A percentile compares a stretch with the other conserved stretches of the same genome.
phyloP scores from a whole-genome alignment of 495 filamentous ascomycete species.

The Extremus antarcticus region DNA sequence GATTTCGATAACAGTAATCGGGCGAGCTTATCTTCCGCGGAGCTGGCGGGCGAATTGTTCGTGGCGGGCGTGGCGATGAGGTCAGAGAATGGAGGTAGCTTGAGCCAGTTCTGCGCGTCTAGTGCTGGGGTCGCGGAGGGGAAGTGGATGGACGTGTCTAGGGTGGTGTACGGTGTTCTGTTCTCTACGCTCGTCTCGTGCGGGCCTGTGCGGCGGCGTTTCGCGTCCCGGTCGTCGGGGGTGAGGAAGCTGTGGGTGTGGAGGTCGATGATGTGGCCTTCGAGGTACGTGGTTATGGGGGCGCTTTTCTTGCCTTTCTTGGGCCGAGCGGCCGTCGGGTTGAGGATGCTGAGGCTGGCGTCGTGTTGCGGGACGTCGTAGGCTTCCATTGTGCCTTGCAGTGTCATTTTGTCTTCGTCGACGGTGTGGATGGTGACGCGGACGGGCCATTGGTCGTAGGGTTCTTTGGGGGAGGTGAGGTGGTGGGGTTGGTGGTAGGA shows the following conservation, averaged over 20 bases:
- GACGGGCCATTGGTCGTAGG: conserved; percentile 59
- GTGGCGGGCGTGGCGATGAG: conserved; percentile 18
- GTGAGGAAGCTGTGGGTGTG: conserved; percentile 56
- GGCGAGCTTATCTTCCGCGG: conserved; percentile 46
- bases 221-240: conserved; percentile 25
- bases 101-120: conserved; percentile 62
- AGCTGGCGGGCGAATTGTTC: neutral
- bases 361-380: conserved; percentile 52
- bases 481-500: conserved; percentile 13
- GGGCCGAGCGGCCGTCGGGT: neutral
- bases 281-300: conserved; percentile 61
- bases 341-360: conserved; percentile 14
- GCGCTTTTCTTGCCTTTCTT: conserved; percentile 27
- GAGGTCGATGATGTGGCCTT: conserved; percentile 71
- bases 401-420: conserved; percentile 50
- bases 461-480: conserved; percentile 18
- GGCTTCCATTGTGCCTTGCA: conserved; percentile 71
- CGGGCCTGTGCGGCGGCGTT: neutral
- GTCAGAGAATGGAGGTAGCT: conserved; percentile 54
- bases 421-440: conserved; percentile 61
- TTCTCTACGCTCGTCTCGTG: neutral
- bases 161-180: neutral
- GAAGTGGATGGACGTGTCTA: conserved; percentile 33
- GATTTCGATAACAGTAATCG: conserved; percentile 46
- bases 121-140: conserved; percentile 42